Conservation (phyloP, 129 eudicot genomes). For the Smallanthus sonchifolius region DNA sequence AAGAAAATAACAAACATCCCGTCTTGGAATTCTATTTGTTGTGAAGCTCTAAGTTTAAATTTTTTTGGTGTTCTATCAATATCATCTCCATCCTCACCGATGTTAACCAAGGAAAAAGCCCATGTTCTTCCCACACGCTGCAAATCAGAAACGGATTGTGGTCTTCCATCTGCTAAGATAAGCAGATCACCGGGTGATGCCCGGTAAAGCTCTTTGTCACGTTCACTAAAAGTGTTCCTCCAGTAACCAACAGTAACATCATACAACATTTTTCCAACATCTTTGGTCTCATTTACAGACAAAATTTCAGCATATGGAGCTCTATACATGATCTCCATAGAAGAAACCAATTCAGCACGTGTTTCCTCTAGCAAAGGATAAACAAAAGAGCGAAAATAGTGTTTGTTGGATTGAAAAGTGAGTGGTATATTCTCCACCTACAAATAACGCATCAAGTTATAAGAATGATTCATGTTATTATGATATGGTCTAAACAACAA, state of each 20-base stretch:
- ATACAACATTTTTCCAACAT: neutral
- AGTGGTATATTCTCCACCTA: conserved; percentile 35
- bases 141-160: conserved; percentile 28
- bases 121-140: conserved; percentile 26
- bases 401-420: conserved; percentile 25
- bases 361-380: conserved; percentile 51
- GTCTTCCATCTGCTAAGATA: conserved; percentile 29
- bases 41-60: conserved; percentile 23
- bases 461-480: too few species aligned
- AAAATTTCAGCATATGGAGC: conserved; percentile 51
- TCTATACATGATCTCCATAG: conserved; percentile 33
- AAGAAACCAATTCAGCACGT: conserved; percentile 40
- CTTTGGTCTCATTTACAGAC: conserved; percentile 5
- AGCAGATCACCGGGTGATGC: conserved; percentile 61
- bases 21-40: conserved; percentile 13
- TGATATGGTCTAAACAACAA: neutral
- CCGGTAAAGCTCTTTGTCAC: conserved; percentile 46
- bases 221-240: conserved; percentile 39
- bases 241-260: conserved; percentile 34
- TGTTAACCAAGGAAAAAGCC: conserved; percentile 33
- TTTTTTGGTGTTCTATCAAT: neutral
- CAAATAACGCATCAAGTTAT: conserved; percentile 18
- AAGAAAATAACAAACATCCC: conserved; percentile 36
- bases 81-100: conserved; percentile 17
- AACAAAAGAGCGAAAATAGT: conserved; percentile 39